Evolutionary conservation across 2,329 filamentous ascomycete genomes (phyloP), one percentile per base, ranked within the genome.

Genomic region (Fusarium sp.): DNA sequence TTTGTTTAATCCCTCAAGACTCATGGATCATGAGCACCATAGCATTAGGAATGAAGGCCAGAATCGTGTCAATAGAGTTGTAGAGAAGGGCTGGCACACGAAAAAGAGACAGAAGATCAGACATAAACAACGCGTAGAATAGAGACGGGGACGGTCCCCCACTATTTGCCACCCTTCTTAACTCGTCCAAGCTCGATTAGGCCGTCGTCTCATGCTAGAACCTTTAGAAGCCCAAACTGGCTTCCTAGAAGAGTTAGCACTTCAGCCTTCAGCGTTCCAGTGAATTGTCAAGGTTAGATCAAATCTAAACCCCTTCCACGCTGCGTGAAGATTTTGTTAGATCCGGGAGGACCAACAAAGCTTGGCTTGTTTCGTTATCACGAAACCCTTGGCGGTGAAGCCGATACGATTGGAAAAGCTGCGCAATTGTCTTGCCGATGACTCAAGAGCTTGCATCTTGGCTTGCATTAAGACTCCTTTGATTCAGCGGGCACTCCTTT

Each of bases 131-230:
- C 42, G 13, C 13, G 29, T 11, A 31, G 11, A 10, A 31, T 14
- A 41, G 13, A 21, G 29, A 43, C 7, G 11, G 31, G 43, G 33
- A 33, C 9, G 35, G 46, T 59, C 58, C 58, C 66, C 64, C 50
- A 58, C 61, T 42, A 53, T 63, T 53, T 61, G 49, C 49, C 64
- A 41, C 42, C 25, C 13, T 46, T 33, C 15, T 13, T 29, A 23
- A 40, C 31, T 31, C 10, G 20, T 36, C 58, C 52, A 55, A 63
- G 20, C 58, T 65, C 41, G 43, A 63, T 62, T 56, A 14, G 65
- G 50, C 20, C 13, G n/a, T 27, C 15, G 43, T 66, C 63, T 61
- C 40, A 48, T 71, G 71, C 71, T 73, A 73, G 71, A 72, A 74
- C 42, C 63, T 67, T 61, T 53, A 20, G 58, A 71, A 69, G 35